Evolutionary conservation across 495 filamentous ascomycete species (phyloP).

Genomic region (Copromyces sp.): DNA sequence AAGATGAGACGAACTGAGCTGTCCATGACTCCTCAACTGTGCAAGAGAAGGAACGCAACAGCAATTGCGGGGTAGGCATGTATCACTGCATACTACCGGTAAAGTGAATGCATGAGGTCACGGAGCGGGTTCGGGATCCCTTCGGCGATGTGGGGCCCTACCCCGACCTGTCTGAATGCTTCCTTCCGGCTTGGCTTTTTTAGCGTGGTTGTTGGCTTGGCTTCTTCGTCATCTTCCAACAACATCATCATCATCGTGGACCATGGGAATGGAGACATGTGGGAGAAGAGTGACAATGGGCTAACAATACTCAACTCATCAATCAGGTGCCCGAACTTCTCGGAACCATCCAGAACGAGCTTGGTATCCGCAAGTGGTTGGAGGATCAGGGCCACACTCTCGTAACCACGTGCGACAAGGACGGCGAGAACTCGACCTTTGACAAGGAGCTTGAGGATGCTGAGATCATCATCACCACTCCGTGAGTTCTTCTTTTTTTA

Average conservation of each 20-base stretch:
- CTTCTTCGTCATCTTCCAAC: not conserved
- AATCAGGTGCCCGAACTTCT: conserved; percentile 76
- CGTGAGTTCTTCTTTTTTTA: conserved; percentile 43
- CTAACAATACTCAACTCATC: not conserved
- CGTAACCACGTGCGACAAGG: conserved; percentile 96
- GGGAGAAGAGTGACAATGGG: not conserved
- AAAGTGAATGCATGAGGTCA: not conserved
- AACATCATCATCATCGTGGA: not conserved
- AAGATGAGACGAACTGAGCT: not conserved
- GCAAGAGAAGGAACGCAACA: not conserved
- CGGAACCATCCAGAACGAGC: conserved; percentile 95
- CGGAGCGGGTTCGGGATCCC: not conserved
- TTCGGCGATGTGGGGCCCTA: not conserved
- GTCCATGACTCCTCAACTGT: not conserved
- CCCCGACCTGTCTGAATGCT: not conserved
- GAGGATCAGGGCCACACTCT: conserved; percentile 92
- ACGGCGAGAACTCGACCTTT: conserved; percentile 80
- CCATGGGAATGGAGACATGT: not conserved
- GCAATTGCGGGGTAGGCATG: not conserved
- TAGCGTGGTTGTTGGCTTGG: not conserved
- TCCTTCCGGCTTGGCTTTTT: not conserved
- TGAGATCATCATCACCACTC: conserved; percentile 98
- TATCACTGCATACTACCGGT: not conserved
- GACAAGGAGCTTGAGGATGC: conserved; percentile 93
- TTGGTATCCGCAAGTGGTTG: conserved; percentile 91